These are phyloP conservation scores for Claviceps fusiformis DNA, from an alignment of 2,329 filamentous ascomycete species.

Conservation along the genomic window DNA sequence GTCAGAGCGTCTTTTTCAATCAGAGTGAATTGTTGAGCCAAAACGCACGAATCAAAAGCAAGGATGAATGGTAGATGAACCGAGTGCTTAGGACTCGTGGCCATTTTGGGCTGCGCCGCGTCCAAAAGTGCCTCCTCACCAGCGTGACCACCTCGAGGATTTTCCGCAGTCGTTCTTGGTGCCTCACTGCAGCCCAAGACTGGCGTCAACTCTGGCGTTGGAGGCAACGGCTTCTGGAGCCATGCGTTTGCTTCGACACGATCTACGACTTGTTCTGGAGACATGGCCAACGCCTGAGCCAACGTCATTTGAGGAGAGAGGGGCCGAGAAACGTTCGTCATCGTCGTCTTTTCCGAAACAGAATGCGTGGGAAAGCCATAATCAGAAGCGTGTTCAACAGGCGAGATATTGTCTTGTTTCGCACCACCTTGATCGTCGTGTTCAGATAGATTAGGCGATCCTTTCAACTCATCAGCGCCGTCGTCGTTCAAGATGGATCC, in stretches of 20 bases:
- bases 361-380: constrained; percentile 21
- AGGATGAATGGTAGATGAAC: constrained; percentile 68
- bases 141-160: constrained; percentile 22
- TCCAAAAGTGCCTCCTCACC: constrained; percentile 14
- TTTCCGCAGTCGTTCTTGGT: constrained; percentile 6
- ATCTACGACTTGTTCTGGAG: constrained; percentile 1
- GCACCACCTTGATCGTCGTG: neutral
- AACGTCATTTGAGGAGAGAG: constrained; percentile 35
- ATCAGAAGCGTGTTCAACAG: constrained; percentile 9
- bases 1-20: constrained; percentile 78
- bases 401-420: constrained; percentile 17
- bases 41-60: constrained; percentile 63
- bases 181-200: constrained; percentile 23
- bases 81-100: constrained; percentile 25
- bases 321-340: constrained; percentile 10
- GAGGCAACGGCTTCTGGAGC: constrained; percentile 14
- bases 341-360: constrained; percentile 7
- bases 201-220: constrained; percentile 36
- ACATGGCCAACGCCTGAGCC: constrained; percentile 26
- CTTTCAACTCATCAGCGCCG: constrained; percentile 20
- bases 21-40: constrained; percentile 73
- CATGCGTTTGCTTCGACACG: neutral
- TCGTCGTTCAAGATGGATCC: constrained; percentile 37
- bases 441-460: neutral
- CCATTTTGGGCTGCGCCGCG: constrained; percentile 17